phyloP scores from a whole-genome alignment of 2,329 filamentous ascomycete genomes.

The Aspergillus transmontanensis region DNA sequence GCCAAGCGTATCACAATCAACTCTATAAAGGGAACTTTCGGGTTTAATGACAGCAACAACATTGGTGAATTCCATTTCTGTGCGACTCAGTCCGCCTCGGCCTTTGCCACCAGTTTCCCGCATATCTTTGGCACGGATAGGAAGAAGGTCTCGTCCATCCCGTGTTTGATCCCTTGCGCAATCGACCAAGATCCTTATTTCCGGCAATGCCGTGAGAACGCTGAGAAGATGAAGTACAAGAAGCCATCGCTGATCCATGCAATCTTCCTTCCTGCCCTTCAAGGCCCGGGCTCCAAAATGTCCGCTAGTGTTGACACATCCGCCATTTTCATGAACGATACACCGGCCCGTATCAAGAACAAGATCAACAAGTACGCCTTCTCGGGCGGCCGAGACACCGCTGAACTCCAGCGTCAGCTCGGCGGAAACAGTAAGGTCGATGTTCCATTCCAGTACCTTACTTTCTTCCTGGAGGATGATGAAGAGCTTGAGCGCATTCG shows the following conservation, averaged over 20 bases:
- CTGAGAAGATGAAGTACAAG: constrained; percentile 68
- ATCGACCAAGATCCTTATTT: constrained; percentile 70
- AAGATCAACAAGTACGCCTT: constrained; percentile 95
- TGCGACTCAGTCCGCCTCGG: constrained; percentile 32
- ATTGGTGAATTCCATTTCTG: constrained; percentile 49
- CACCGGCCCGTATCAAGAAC: constrained; percentile 80
- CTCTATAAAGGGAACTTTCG: constrained; percentile 62
- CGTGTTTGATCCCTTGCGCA: constrained; percentile 77
- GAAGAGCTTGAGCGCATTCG: constrained; percentile 62
- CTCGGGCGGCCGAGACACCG: constrained; percentile 79
- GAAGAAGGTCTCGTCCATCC: constrained; percentile 71
- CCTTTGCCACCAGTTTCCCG: constrained; percentile 73
- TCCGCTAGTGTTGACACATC: constrained; percentile 74
- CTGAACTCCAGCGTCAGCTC: constrained; percentile 77
- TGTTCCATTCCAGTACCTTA: constrained; percentile 89
- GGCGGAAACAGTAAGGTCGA: constrained; percentile 90
- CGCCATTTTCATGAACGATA: constrained; percentile 90
- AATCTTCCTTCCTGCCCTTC: constrained; percentile 85
- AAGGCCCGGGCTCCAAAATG: constrained; percentile 94
- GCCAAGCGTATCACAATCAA: constrained; percentile 63
- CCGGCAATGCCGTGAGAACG: constrained; percentile 68
- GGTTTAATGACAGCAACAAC: constrained; percentile 60
- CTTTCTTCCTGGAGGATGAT: constrained; percentile 90
- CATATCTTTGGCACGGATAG: constrained; percentile 80
- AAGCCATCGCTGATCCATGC: constrained; percentile 89